Conservation (phyloP, 2,329 filamentous ascomycete species). For the Aureobasidium zeae region DNA sequence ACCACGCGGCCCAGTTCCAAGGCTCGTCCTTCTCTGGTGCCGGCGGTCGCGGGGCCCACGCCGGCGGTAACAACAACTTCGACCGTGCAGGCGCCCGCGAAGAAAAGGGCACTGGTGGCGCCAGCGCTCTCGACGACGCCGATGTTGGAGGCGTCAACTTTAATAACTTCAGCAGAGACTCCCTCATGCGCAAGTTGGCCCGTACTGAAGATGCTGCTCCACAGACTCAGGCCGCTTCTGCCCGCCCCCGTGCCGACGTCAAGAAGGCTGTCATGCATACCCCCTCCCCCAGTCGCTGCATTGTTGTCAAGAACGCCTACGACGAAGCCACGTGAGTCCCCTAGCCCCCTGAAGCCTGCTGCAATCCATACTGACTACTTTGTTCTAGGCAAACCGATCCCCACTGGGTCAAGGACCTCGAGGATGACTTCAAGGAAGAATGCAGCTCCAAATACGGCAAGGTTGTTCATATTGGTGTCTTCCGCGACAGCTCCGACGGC, state of each 20-base stretch:
- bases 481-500: slow-evolving; percentile 87
- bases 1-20: slow-evolving; percentile 56
- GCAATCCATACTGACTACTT: too few relatives aligned
- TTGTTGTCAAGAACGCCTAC: slow-evolving; percentile 93
- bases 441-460: slow-evolving; percentile 93
- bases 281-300: slow-evolving; percentile 86
- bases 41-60: slow-evolving; percentile 75
- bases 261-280: slow-evolving; percentile 79
- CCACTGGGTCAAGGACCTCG: slow-evolving; percentile 82
- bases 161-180: slow-evolving; percentile 97
- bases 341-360: too few relatives aligned
- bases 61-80: slow-evolving; percentile 65
- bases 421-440: slow-evolving; percentile 86
- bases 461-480: slow-evolving; percentile 75
- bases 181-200: slow-evolving; percentile 96
- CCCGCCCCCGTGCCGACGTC: slow-evolving; percentile 33
- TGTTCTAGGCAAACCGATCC: slow-evolving; percentile 66
- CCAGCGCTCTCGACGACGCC: slow-evolving; percentile 91
- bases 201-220: slow-evolving; percentile 74
- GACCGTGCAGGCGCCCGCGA: slow-evolving; percentile 82
- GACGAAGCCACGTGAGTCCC: slow-evolving; percentile 73
- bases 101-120: slow-evolving; percentile 78
- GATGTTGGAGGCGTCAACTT: slow-evolving; percentile 98
- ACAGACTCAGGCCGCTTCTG: slow-evolving; percentile 41
- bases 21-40: slow-evolving; percentile 86